Conservation (phyloP, 1,284 basidiomycete species). For the Ganoderma lucidum region DNA sequence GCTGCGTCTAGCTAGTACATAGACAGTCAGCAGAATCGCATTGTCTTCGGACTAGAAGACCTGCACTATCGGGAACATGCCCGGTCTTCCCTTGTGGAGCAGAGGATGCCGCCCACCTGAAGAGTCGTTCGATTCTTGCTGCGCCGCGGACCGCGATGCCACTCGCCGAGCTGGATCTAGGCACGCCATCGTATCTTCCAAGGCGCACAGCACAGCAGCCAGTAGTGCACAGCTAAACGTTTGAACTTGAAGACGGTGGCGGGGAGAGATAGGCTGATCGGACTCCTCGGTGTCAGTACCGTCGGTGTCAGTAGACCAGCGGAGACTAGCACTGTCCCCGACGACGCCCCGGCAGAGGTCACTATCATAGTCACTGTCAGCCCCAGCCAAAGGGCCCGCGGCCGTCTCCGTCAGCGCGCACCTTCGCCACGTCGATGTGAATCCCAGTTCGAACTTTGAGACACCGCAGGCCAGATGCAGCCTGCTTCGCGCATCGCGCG, state of each 20-base stretch:
- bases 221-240: neutral
- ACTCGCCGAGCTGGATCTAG: neutral
- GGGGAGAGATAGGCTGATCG: neutral
- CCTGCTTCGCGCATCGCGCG: slow-evolving; percentile 3
- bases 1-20: neutral
- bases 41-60: neutral
- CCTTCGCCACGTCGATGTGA: slow-evolving; percentile 1
- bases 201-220: neutral
- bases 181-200: neutral
- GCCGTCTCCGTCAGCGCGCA: slow-evolving; percentile 1
- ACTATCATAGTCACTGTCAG: neutral
- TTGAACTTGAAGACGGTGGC: neutral
- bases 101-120: neutral
- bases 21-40: neutral
- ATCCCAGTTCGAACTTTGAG: neutral
- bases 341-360: neutral
- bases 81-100: neutral
- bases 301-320: slow-evolving; percentile 1
- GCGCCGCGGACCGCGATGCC: neutral
- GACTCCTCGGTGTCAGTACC: slow-evolving; percentile 5
- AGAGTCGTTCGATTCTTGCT: neutral
- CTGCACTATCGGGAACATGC: neutral
- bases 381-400: neutral
- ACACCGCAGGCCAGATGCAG: neutral
- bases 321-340: neutral